Evolutionary conservation across 2,329 filamentous ascomycete species (phyloP), one percentile per base, ranked within the genome.

Genomic region (Aspergillus melleus): DNA sequence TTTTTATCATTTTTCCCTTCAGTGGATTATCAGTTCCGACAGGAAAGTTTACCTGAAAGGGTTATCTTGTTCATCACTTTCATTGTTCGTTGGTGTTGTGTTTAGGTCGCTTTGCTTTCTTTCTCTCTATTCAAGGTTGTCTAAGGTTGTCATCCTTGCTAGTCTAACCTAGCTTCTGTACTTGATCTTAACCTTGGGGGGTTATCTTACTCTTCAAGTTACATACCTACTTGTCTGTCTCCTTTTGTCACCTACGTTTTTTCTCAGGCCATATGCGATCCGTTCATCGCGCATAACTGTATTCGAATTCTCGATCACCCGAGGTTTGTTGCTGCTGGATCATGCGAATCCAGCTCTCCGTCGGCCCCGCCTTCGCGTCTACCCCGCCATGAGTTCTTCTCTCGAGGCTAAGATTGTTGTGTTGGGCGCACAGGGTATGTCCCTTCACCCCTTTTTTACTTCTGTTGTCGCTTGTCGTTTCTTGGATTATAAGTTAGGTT

Each of bases 331-430:
- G 49, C 19, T 56, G 49, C 60, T 61, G 65, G 71, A 72, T 65
- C 67, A 74, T 75, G 73, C 69, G 59, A 65, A 74, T 68, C 61
- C 67, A 63, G 61, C 56, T 65, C 49, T 64, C 64, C 50, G 52
- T 62, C 54, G 50, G 58, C 60, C 67, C 67, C 69, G 64, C 66
- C 62, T 62, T 67, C 64, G 61, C 64, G 54, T 68, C 67, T 64
- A 68, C 64, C 68, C 68, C 72, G 68, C 69, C 65, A 81, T 80
- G 79, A 79, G 76, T 66, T 79, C 74, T 63, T 79, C 75, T 55
- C 77, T 82, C 52, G 81, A 83, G 71, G 81, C 81, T 57, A 83
- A 83, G 69, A 80, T 83, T 51, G 81, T 83, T 60, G 79, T 83
- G 54, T 74, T 83, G 11, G 81, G 81, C 65, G 77, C 79, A 47